Evolutionary conservation across 192 early-diverging fungal genomes (phyloP), one percentile per base, ranked within the genome.

Genomic region (Dimargaris xerosporica): DNA sequence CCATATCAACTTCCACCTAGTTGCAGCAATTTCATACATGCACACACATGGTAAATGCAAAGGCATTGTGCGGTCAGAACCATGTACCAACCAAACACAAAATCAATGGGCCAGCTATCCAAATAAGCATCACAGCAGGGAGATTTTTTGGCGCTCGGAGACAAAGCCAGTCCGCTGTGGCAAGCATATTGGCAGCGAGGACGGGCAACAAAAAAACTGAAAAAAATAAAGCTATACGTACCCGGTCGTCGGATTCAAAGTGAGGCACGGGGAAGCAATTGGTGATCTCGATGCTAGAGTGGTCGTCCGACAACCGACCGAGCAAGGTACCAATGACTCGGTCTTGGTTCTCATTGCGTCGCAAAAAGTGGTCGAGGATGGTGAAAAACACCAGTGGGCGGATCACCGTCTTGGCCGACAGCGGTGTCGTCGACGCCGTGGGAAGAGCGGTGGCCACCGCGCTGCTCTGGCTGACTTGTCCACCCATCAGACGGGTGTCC

Each of bases 281-380:
- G 64, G 86, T 79, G 67, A 97, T 84, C 71, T 97, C 91, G 11
- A 94, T 83, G 61, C 91, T 84, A 25, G 80, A 75, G 31, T 91
- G 89, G 72, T 94, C 90, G 55, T 91, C 87, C 70, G 86, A 89
- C 58, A 88, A 81, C 53, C 83, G 82, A 64, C 95, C 95, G 44
- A 98, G 73, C 10, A 98, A 80, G 21, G 89, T 91, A 53, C 95
- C 95, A 55, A 96, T 87, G 23, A 94, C 92, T 59, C 87, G 74
- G 63, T 80, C 76, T 67, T 91, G 86, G 64, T 78, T 79, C 63
- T 89, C 87, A 67, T 89, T 84, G 61, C 89, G 85, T 46, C 93
- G 87, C 64, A 91, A 69, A 68, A 76, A 91, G 74, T 96, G 93
- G 77, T 94, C 91, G 19, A 98, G 83, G 56, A 96, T 87, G 39